Evolutionary conservation across 1,284 basidiomycete genomes (phyloP).

Genomic region (Ceratobasidium sp.): DNA sequence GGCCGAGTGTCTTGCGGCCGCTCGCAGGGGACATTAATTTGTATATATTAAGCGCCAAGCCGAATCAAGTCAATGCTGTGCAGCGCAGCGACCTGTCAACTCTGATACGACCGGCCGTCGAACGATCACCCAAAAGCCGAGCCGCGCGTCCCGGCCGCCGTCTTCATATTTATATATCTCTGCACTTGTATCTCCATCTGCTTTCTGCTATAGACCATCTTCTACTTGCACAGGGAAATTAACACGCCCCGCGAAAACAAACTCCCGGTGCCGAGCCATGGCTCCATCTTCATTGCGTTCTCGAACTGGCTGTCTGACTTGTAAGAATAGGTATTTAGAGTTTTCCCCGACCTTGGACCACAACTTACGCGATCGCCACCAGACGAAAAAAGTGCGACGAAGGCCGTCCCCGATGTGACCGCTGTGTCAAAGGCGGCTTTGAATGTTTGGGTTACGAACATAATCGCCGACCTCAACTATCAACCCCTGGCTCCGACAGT

Average conservation of each 20-base stretch:
- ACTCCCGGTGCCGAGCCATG: conserved; percentile 1
- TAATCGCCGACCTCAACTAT: background rate
- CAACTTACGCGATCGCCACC: background rate
- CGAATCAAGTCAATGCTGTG: conserved; percentile 11
- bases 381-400: conserved; percentile 36
- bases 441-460: conserved; percentile 35
- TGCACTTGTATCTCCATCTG: background rate
- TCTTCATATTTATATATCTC: conserved; percentile 8
- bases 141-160: conserved; percentile 1
- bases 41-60: conserved; percentile 13
- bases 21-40: conserved; percentile 40
- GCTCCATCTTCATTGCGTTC: conserved; percentile 34
- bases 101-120: conserved; percentile 20
- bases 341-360: background rate
- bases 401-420: conserved; percentile 19
- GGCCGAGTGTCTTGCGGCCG: conserved; percentile 76
- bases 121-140: conserved; percentile 20
- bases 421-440: conserved; percentile 26
- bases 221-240: background rate
- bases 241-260: background rate
- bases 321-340: conserved; percentile 26
- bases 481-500: conserved; percentile 26
- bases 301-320: conserved; percentile 34
- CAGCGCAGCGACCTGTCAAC: background rate
- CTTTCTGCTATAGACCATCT: background rate